Conservation (phyloP, 139 green algal species). For the Closterium sp. region DNA sequence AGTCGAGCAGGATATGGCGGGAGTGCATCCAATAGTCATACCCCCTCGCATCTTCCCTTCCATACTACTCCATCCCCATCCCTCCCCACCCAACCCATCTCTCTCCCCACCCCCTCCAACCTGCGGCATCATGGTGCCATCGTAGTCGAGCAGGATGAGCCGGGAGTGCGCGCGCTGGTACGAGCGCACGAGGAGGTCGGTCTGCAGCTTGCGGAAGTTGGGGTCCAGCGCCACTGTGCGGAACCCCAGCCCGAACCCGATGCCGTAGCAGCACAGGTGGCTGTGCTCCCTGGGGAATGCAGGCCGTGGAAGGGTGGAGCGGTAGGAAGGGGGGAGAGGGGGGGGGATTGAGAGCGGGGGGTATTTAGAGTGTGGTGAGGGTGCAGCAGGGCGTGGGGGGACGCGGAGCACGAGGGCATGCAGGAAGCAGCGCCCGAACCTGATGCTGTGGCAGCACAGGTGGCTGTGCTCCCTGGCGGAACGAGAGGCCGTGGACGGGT, state of each 20-base stretch:
- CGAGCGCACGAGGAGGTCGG: slow-evolving; percentile 28
- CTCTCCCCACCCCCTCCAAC: neutral
- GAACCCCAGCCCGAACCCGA: slow-evolving; percentile 97
- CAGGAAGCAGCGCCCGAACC: slow-evolving; percentile 95
- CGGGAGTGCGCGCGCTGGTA: slow-evolving; percentile 54
- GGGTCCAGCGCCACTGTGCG: slow-evolving; percentile 89
- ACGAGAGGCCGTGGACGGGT: neutral
- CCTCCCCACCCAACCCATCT: too few relatives aligned
- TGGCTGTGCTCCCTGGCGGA: slow-evolving; percentile 61
- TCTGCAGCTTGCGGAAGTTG: slow-evolving; percentile 88
- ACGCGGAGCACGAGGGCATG: too few relatives aligned
- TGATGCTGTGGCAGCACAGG: slow-evolving; percentile 94
- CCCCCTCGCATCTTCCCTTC: too few relatives aligned
- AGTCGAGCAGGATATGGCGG: slow-evolving; percentile 92
- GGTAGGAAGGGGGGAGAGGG: neutral
- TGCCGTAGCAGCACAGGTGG: slow-evolving; percentile 90
- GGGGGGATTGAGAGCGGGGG: neutral
- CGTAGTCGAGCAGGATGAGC: slow-evolving; percentile 94
- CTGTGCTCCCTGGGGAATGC: slow-evolving; percentile 59
- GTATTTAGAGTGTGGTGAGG: slow-evolving; percentile 73
- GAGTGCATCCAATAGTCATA: slow-evolving; percentile 28
- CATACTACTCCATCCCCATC: too few relatives aligned
- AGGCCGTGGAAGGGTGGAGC: neutral
- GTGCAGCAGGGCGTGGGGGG: slow-evolving; percentile 87
- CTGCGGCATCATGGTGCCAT: slow-evolving; percentile 86